Evolutionary conservation across 371 early-diverging fungal species (phyloP).

Genomic region (Batkoa obscura): DNA sequence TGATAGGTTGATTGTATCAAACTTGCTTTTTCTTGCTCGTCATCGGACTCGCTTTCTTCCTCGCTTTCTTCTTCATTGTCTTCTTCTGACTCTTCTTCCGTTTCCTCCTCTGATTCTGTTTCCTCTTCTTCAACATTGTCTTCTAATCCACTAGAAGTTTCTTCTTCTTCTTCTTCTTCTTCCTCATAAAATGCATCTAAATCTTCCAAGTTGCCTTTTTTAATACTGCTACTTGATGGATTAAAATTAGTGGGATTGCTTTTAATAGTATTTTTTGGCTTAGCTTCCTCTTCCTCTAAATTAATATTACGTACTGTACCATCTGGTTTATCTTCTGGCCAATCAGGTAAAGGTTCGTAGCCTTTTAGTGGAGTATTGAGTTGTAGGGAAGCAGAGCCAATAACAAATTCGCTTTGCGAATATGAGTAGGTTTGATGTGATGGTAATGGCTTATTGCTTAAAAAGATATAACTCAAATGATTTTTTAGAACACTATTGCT

Average conservation of each 20-base stretch:
- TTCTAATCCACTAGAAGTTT: slow-evolving; percentile 7
- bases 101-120: slow-evolving; percentile 8
- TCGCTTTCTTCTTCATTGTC: slow-evolving; percentile 10
- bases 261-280: not conserved
- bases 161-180: slow-evolving; percentile 17
- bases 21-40: no score
- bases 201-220: slow-evolving; percentile 16
- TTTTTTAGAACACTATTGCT: no score
- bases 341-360: slow-evolving; percentile 66
- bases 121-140: no score
- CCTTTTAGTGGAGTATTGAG: slow-evolving; percentile 46
- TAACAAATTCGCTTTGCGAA: slow-evolving; percentile 20
- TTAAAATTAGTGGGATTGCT: slow-evolving; percentile 10
- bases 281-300: slow-evolving; percentile 20
- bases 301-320: slow-evolving; percentile 31
- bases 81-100: slow-evolving; percentile 10
- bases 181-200: slow-evolving; percentile 15
- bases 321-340: slow-evolving; percentile 55
- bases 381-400: slow-evolving; percentile 67
- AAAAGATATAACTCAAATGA: no score
- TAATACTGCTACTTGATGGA: slow-evolving; percentile 12
- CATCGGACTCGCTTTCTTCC: not conserved
- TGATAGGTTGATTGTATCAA: no score
- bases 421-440: no score
- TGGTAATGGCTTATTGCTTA: no score